Conservation (phyloP, 2,329 filamentous ascomycete species). For the Cryphonectria carpinicola region DNA sequence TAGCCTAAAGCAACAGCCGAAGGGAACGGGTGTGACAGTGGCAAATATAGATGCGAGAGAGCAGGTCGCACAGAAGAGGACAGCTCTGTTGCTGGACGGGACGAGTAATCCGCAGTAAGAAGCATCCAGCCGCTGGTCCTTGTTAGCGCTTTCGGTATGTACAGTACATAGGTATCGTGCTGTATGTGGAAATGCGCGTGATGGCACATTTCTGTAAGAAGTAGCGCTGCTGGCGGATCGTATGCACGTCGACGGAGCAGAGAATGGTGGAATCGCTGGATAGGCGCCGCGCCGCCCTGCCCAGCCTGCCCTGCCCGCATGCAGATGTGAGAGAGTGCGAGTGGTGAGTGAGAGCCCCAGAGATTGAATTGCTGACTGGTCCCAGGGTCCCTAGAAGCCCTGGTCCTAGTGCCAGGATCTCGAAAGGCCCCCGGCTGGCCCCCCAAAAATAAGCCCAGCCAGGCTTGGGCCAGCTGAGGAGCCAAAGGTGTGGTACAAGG, state of each 20-base stretch:
- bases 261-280: conserved; percentile 3
- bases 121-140: conserved; percentile 6
- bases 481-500: background rate
- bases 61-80: conserved; percentile 8
- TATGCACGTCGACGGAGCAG: conserved; percentile 2
- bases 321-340: background rate
- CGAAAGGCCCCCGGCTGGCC: background rate
- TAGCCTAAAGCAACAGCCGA: conserved; percentile 7
- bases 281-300: background rate
- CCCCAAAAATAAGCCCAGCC: background rate
- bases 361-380: conserved; percentile 4
- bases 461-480: background rate
- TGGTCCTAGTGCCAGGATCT: background rate
- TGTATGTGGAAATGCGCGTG: conserved; percentile 5
- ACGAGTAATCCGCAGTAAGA: conserved; percentile 14
- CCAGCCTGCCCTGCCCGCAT: conserved; percentile 1
- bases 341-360: conserved; percentile 1
- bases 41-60: conserved; percentile 12
- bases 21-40: conserved; percentile 6
- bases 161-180: background rate
- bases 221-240: conserved; percentile 1
- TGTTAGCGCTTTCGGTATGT: conserved; percentile 6
- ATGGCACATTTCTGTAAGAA: conserved; percentile 1
- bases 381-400: conserved; percentile 4
- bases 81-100: conserved; percentile 17